These are phyloP conservation scores for Haplosporangium sp. DNA, from an alignment of 371 early-diverging fungal species.

Conservation along the genomic window DNA sequence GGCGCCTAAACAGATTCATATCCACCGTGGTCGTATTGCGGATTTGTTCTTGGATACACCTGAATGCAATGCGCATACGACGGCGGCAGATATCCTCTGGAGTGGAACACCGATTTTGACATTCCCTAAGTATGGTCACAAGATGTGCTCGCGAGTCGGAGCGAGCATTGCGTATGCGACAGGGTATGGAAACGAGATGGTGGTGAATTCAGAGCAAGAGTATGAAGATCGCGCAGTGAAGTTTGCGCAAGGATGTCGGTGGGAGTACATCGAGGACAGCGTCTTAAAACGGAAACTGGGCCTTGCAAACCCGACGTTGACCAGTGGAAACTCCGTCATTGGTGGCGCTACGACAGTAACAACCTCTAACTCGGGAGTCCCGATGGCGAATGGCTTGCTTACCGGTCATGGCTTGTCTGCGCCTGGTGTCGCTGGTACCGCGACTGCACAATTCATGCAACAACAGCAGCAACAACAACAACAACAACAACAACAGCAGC, in stretches of 20 bases:
- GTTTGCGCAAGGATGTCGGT: constrained; percentile 68
- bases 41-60: constrained; percentile 94
- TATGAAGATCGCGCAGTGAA: constrained; percentile 85
- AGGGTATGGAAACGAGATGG: constrained; percentile 86
- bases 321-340: too few relatives aligned
- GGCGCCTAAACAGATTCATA: constrained; percentile 92
- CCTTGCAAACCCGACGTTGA: constrained; percentile 16
- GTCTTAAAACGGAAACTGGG: constrained; percentile 26
- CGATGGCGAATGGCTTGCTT: background rate
- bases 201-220: constrained; percentile 77
- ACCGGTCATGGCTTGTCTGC: constrained; percentile 6
- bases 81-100: constrained; percentile 95
- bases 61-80: constrained; percentile 96
- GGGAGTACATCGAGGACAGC: constrained; percentile 60
- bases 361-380: too few relatives aligned
- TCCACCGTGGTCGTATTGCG: constrained; percentile 92
- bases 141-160: constrained; percentile 92
- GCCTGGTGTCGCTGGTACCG: background rate
- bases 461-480: constrained; percentile 12
- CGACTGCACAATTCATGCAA: constrained; percentile 5
- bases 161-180: constrained; percentile 90
- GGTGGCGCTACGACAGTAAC: background rate
- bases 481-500: constrained; percentile 5
- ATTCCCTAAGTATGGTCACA: constrained; percentile 89
- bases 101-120: constrained; percentile 94